Evolutionary conservation across 2,329 filamentous ascomycete genomes (phyloP), one percentile per base, ranked within the genome.

Genomic region (Xylaria hypoxylon): DNA sequence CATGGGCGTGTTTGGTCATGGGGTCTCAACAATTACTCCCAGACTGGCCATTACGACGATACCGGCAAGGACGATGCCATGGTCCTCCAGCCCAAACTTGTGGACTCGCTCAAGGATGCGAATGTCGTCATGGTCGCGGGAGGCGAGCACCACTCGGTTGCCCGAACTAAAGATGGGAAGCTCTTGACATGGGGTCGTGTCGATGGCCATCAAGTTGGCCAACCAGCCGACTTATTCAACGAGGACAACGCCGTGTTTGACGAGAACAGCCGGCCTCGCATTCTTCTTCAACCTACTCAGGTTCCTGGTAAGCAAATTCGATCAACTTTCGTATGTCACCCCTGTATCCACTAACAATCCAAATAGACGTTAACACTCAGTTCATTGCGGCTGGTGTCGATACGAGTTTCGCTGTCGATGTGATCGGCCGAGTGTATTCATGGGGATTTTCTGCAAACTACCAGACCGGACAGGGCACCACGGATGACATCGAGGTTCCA

Each of bases 391-490:
- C 89, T 50, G 90, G 89, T 48, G 89, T 88, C 1, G 92, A 96
- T 75, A 91, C 93, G 79, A 90, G 85, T 68, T 88, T 96, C 64
- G 90, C 88, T 38, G 83, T 96, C 71, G 89, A 88, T 70, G 81
- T 82, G 51, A 85, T 89, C 26, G 92, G 92, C 68, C 87, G 88
- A 72, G 91, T 89, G 2, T 94, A 89, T 79, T 88, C 87, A 2
- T 96, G 92, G 92, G 92, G 92, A 3, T 95, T 95, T 81, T 91
- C 87, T 13, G 88, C 87, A 52, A 93, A 91, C 74, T 94, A 93
- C 79, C 92, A 95, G 80, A 93, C 91, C 3, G 92, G 92, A 11
- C 89, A 90, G 73, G 92, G 92, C 47, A 89, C 85, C 1, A 88
- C 88, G n/a, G 92, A 96, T 56, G 93, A 97, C 72, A 86, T 97